Evolutionary conservation across 192 early-diverging fungal species (phyloP).

Genomic region (Coemansia pectinata): DNA sequence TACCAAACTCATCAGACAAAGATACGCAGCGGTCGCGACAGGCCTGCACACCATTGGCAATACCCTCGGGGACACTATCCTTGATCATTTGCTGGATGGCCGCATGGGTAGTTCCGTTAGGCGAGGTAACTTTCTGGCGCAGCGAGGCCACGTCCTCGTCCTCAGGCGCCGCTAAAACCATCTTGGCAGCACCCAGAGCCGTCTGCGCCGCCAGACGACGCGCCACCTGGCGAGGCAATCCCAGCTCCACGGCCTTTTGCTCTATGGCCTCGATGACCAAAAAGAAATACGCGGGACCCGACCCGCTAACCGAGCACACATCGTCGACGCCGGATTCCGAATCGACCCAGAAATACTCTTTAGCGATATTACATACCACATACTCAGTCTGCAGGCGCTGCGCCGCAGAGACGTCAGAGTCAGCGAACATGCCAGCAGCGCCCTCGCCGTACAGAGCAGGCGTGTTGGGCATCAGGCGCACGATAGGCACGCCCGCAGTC

Average conservation of each 20-base stretch:
- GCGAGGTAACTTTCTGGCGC: constrained; percentile 86
- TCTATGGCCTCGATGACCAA: constrained; percentile 87
- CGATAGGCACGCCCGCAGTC: constrained; percentile 56
- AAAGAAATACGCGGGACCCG: constrained; percentile 98
- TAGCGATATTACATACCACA: constrained; percentile 75
- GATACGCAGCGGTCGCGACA: constrained; percentile 31
- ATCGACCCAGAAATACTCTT: constrained; percentile 82
- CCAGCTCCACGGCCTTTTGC: constrained; percentile 73
- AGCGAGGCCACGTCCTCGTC: constrained; percentile 72
- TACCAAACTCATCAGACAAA: constrained; percentile 46
- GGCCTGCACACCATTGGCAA: constrained; percentile 27
- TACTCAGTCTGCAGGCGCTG: constrained; percentile 70
- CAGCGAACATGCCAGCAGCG: constrained; percentile 82
- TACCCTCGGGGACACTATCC: constrained; percentile 37
- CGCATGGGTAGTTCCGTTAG: constrained; percentile 92
- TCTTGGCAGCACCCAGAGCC: constrained; percentile 85
- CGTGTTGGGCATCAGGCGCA: constrained; percentile 96
- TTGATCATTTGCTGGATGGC: constrained; percentile 78
- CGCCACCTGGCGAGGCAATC: constrained; percentile 72
- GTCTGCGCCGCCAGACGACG: constrained; percentile 85
- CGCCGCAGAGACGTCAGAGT: constrained; percentile 54
- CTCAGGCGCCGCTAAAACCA: constrained; percentile 63
- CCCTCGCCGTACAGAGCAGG: constrained; percentile 86
- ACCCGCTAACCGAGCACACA: constrained; percentile 85
- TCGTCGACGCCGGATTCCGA: constrained; percentile 77